These are phyloP conservation scores for Sordariomycetes sp. DNA, from an alignment of 2,329 filamentous ascomycete species.

Conservation along the genomic window DNA sequence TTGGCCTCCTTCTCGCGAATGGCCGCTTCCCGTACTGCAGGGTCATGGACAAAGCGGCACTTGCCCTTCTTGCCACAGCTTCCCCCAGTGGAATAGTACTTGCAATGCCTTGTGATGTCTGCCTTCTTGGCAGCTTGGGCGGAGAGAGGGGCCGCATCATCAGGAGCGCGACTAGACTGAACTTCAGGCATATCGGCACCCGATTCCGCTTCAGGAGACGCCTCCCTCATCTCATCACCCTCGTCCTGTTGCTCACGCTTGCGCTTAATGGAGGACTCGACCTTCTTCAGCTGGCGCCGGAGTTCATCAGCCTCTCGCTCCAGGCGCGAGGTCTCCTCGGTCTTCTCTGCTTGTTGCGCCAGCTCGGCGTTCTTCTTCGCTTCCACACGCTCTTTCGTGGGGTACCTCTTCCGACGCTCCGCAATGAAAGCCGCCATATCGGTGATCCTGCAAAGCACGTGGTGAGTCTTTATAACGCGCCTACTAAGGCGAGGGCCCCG, in stretches of 20 bases:
- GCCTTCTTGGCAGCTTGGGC: constrained; percentile 33
- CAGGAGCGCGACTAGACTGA: constrained; percentile 31
- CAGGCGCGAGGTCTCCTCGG: constrained; percentile 14
- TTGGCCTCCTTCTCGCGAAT: constrained; percentile 51
- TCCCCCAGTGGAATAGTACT: constrained; percentile 57
- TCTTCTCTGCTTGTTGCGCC: constrained; percentile 31
- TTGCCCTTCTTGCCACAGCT: constrained; percentile 62
- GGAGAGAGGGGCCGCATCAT: constrained; percentile 13
- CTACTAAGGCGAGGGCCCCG: background rate
- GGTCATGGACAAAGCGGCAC: constrained; percentile 60
- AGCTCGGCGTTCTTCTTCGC: constrained; percentile 42
- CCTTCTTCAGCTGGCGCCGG: constrained; percentile 51
- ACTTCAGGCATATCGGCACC: constrained; percentile 47
- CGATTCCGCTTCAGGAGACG: constrained; percentile 31
- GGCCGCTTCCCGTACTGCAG: constrained; percentile 47
- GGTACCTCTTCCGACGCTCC: constrained; percentile 68
- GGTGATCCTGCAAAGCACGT: constrained; percentile 28
- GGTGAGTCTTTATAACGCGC: background rate
- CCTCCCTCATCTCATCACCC: constrained; percentile 50
- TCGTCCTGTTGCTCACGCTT: constrained; percentile 56
- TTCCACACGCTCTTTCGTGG: constrained; percentile 58
- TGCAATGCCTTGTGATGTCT: constrained; percentile 53
- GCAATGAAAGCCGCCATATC: constrained; percentile 72
- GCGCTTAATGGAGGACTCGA: constrained; percentile 56
- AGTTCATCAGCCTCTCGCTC: constrained; percentile 50